These are phyloP conservation scores for Claviceps pusilla DNA, from an alignment of 2,329 filamentous ascomycete species.

Conservation along the genomic window DNA sequence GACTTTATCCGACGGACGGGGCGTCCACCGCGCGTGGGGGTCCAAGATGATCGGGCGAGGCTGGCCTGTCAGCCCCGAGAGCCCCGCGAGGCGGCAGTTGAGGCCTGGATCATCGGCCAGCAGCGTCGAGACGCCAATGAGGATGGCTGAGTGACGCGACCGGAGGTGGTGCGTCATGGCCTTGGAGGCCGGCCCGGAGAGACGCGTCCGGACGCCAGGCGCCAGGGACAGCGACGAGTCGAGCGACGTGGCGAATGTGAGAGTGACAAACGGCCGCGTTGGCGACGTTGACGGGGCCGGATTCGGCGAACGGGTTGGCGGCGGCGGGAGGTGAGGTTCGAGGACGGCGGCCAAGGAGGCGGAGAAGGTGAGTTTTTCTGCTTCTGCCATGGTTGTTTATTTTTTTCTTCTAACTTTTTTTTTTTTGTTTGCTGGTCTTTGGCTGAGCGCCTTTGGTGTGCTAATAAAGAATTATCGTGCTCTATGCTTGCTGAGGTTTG, in stretches of 20 bases:
- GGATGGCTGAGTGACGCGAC: slow-evolving; percentile 66
- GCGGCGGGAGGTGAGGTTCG: slow-evolving; percentile 19
- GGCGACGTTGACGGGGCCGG: not conserved
- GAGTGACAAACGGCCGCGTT: slow-evolving; percentile 44
- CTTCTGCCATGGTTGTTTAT: slow-evolving; percentile 12
- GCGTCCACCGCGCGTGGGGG: slow-evolving; percentile 58
- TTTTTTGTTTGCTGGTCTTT: not conserved
- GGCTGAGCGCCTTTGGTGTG: not conserved
- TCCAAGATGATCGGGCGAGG: slow-evolving; percentile 75
- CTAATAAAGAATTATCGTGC: too few relatives aligned
- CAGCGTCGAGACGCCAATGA: slow-evolving; percentile 73
- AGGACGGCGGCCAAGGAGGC: slow-evolving; percentile 17
- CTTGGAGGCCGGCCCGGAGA: slow-evolving; percentile 74
- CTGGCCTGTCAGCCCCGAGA: slow-evolving; percentile 47
- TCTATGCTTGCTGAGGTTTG: not conserved
- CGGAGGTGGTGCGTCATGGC: slow-evolving; percentile 88
- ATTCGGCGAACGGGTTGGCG: not conserved
- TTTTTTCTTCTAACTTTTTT: not conserved
- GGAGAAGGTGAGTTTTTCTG: slow-evolving; percentile 20
- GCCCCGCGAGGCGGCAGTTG: slow-evolving; percentile 60
- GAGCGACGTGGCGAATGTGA: slow-evolving; percentile 84
- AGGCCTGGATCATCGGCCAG: slow-evolving; percentile 72
- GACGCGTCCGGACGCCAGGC: slow-evolving; percentile 63
- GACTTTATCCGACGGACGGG: slow-evolving; percentile 46
- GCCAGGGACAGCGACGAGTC: slow-evolving; percentile 65